phyloP scores from a whole-genome alignment of 495 filamentous ascomycete genomes.

The Elaphomyces granulatus region DNA sequence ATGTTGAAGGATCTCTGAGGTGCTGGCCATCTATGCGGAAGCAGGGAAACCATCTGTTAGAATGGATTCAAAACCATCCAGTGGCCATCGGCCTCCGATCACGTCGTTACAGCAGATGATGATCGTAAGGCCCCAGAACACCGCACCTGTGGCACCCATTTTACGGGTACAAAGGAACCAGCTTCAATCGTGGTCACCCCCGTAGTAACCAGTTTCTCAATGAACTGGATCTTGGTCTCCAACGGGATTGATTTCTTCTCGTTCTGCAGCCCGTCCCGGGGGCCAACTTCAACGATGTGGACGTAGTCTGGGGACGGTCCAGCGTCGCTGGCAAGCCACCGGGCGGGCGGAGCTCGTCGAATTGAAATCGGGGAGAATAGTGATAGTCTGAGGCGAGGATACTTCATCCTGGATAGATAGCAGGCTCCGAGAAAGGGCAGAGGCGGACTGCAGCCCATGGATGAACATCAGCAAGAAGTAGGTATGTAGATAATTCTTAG shows the following conservation, averaged over 20 bases:
- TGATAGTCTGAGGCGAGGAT: too few species aligned
- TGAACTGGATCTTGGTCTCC: constrained; percentile 73
- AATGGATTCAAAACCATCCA: too few species aligned
- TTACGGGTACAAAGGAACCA: constrained; percentile 85
- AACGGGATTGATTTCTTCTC: constrained; percentile 73
- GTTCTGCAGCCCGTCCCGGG: constrained; percentile 90
- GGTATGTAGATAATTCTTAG: too few species aligned
- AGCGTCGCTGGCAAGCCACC: constrained; percentile 31
- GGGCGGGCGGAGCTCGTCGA: constrained; percentile 15
- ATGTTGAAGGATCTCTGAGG: constrained; percentile 63
- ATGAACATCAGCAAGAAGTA: too few species aligned
- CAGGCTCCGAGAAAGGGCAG: not conserved
- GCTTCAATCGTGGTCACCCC: constrained; percentile 84
- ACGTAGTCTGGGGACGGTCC: constrained; percentile 39
- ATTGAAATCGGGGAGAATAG: constrained; percentile 12
- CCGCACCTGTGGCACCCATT: constrained; percentile 92
- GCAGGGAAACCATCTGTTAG: not conserved
- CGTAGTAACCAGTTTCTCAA: constrained; percentile 65
- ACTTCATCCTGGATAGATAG: too few species aligned
- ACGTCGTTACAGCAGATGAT: too few species aligned
- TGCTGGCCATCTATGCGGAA: constrained; percentile 69
- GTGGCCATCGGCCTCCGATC: too few species aligned
- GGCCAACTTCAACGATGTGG: constrained; percentile 80
- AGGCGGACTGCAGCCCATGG: not conserved
- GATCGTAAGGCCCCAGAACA: too few species aligned